phyloP scores from a whole-genome alignment of 768 basidiomycete species.

The Lactarius akahatsu region DNA sequence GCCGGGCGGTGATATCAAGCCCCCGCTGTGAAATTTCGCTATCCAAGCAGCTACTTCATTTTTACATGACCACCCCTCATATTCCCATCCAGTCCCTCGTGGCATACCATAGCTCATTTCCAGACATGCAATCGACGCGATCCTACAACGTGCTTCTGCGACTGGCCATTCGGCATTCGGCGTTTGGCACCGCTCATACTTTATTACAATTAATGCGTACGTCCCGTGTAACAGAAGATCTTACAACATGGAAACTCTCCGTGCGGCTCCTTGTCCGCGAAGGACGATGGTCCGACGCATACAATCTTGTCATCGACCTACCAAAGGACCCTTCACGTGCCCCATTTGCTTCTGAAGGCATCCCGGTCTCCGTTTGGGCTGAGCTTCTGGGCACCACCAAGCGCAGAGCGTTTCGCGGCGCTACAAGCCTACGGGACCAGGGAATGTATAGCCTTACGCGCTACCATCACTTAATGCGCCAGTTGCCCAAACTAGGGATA shows the following conservation, averaged over 20 bases:
- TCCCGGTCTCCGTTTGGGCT: constrained; percentile 54
- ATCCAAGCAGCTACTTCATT: constrained; percentile 7
- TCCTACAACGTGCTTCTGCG: constrained; percentile 48
- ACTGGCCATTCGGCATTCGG: constrained; percentile 51
- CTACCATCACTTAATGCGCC: constrained; percentile 21
- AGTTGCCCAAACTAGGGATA: constrained; percentile 15
- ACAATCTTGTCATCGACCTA: constrained; percentile 35
- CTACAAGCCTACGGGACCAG: constrained; percentile 19
- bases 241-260: constrained; percentile 57
- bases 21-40: not conserved
- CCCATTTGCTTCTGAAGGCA: constrained; percentile 10
- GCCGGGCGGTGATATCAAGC: not conserved
- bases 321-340: constrained; percentile 3
- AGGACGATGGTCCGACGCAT: constrained; percentile 59
- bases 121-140: constrained; percentile 38
- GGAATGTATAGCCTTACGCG: constrained; percentile 21
- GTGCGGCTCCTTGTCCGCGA: constrained; percentile 56
- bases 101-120: constrained; percentile 47
- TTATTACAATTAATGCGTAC: constrained; percentile 51
- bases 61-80: constrained; percentile 30
- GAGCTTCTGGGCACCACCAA: constrained; percentile 55
- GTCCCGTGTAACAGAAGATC: constrained; percentile 43
- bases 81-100: constrained; percentile 42
- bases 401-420: constrained; percentile 36
- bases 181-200: constrained; percentile 45